These are phyloP conservation scores for Aspergillus sp. DNA, from an alignment of 2,329 filamentous ascomycete genomes.

Conservation along the genomic window DNA sequence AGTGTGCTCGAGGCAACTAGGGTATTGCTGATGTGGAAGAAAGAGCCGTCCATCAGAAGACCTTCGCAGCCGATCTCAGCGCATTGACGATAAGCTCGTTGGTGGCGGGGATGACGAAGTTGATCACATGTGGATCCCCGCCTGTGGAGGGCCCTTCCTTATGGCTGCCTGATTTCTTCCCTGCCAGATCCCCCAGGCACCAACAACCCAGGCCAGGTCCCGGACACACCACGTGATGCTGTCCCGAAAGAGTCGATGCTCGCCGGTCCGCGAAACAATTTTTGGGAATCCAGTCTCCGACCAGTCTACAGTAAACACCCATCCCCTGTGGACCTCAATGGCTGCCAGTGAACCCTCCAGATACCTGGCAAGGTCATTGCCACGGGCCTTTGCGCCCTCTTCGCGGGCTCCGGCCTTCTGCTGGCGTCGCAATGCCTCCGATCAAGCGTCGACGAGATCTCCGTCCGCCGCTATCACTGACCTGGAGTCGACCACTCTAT, in stretches of 20 bases:
- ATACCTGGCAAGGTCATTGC: conserved; percentile 42
- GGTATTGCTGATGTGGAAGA: neutral
- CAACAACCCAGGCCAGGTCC: neutral
- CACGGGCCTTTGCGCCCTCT: conserved; percentile 36
- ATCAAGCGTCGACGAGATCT: conserved; percentile 38
- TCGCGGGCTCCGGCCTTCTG: conserved; percentile 34
- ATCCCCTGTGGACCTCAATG: conserved; percentile 32
- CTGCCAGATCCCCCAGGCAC: conserved; percentile 13
- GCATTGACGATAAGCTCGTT: conserved; percentile 11
- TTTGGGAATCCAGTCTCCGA: conserved; percentile 25
- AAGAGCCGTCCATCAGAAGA: conserved; percentile 14
- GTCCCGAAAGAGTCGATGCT: conserved; percentile 18
- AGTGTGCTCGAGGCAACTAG: neutral
- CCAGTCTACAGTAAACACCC: conserved; percentile 24
- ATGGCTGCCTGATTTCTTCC: conserved; percentile 13
- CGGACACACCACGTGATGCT: conserved; percentile 19
- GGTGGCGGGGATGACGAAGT: conserved; percentile 12
- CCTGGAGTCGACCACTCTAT: conserved; percentile 52
- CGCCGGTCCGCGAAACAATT: conserved; percentile 34
- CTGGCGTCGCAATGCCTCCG: conserved; percentile 51
- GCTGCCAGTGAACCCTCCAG: conserved; percentile 44
- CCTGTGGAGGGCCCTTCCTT: conserved; percentile 6
- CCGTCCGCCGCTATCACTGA: conserved; percentile 41
- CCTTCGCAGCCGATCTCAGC: conserved; percentile 16
- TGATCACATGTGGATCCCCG: conserved; percentile 22